Conservation (phyloP, 345 rosid genomes). For the Eucalyptus camaldulensis region DNA sequence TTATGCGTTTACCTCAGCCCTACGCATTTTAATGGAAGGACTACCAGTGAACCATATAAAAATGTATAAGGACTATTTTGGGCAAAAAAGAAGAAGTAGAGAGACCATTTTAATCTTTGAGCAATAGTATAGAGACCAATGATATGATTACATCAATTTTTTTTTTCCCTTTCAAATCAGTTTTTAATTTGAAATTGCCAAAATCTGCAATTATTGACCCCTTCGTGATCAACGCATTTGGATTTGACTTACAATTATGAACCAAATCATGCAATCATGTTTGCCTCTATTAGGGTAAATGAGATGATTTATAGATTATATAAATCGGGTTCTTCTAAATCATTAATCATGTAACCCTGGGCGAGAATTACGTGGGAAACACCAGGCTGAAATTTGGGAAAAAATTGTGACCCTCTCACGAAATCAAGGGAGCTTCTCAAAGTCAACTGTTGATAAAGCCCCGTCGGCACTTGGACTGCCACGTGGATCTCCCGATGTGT, state of each 20-base stretch:
- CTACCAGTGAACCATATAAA: fast-evolving
- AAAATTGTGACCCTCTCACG: background rate
- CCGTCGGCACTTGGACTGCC: background rate
- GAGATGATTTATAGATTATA: background rate
- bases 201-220: background rate
- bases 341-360: background rate
- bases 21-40: background rate
- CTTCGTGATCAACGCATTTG: background rate
- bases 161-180: background rate
- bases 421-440: background rate
- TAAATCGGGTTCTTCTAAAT: background rate
- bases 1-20: background rate
- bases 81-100: background rate
- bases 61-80: background rate
- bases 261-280: fast-evolving
- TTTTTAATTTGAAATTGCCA: background rate
- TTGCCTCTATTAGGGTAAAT: fast-evolving
- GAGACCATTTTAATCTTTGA: background rate
- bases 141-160: background rate
- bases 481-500: background rate
- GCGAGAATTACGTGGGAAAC: background rate
- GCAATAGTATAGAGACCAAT: background rate
- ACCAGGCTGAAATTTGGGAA: background rate
- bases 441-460: background rate
- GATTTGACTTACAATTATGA: background rate